Conservation (phyloP, 1,284 basidiomycete genomes). For the Heliocybe sulcata region DNA sequence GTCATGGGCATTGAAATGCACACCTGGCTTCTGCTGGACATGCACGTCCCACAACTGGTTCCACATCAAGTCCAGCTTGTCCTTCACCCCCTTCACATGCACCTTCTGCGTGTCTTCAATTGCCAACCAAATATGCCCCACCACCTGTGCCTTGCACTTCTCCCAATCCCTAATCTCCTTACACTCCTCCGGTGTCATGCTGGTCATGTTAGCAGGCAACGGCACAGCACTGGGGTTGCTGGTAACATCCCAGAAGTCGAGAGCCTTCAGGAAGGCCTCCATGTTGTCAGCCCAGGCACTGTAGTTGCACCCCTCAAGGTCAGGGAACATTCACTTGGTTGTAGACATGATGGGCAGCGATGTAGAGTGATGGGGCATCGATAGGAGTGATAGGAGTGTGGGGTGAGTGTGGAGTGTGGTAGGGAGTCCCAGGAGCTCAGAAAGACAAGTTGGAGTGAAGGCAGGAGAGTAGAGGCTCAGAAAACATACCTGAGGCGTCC, state of each 20-base stretch:
- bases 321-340: no score
- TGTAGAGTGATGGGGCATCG: no score
- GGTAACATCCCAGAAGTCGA: no score
- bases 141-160: conserved; percentile 11
- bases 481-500: no score
- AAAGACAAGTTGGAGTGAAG: no score
- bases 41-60: conserved; percentile 14
- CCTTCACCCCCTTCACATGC: conserved; percentile 12
- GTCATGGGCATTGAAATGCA: conserved; percentile 1
- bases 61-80: conserved; percentile 21
- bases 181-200: not conserved
- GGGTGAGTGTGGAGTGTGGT: no score
- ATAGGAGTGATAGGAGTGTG: no score
- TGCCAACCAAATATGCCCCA: conserved; percentile 15
- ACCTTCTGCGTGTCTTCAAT: conserved; percentile 16
- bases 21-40: conserved; percentile 15
- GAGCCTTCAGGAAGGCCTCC: conserved; percentile 1
- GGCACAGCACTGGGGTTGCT: not conserved
- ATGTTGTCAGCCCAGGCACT: not conserved
- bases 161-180: conserved; percentile 6
- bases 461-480: no score
- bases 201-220: not conserved
- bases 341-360: no score
- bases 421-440: no score
- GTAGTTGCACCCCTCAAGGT: not conserved